phyloP scores from a whole-genome alignment of 2,329 filamentous ascomycete species.

The Cercospora zeae-maydis region DNA sequence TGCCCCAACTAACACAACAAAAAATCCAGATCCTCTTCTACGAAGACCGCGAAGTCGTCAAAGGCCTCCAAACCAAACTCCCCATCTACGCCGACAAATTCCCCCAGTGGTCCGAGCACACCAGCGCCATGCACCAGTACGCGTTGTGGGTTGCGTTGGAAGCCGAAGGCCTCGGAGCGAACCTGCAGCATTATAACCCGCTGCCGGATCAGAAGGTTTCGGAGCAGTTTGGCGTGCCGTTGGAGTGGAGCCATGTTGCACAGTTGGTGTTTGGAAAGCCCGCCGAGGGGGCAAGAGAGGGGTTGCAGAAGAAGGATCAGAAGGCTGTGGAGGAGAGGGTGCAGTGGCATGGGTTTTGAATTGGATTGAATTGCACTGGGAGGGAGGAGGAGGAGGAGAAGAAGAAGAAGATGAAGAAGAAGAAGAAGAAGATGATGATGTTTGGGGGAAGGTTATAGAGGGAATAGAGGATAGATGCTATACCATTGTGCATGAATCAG shows the following conservation, averaged over 20 bases:
- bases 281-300: conserved; percentile 45
- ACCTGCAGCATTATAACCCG: conserved; percentile 92
- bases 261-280: conserved; percentile 70
- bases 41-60: conserved; percentile 67
- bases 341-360: conserved; percentile 30
- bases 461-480: neutral
- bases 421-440: too few species aligned
- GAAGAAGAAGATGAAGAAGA: too few species aligned
- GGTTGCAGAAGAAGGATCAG: conserved; percentile 29
- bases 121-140: conserved; percentile 78
- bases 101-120: conserved; percentile 70
- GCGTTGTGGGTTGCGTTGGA: conserved; percentile 77
- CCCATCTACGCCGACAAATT: conserved; percentile 75
- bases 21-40: conserved; percentile 71
- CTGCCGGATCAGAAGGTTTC: conserved; percentile 71
- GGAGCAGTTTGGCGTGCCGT: conserved; percentile 65
- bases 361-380: too few species aligned
- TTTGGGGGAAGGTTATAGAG: neutral
- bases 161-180: conserved; percentile 78
- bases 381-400: too few species aligned
- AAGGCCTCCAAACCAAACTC: conserved; percentile 65
- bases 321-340: conserved; percentile 32
- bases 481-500: neutral
- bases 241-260: conserved; percentile 71
- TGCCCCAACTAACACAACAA: neutral